These are phyloP conservation scores for Aspergillus caelatus DNA, from an alignment of 2,329 filamentous ascomycete species.

Conservation along the genomic window DNA sequence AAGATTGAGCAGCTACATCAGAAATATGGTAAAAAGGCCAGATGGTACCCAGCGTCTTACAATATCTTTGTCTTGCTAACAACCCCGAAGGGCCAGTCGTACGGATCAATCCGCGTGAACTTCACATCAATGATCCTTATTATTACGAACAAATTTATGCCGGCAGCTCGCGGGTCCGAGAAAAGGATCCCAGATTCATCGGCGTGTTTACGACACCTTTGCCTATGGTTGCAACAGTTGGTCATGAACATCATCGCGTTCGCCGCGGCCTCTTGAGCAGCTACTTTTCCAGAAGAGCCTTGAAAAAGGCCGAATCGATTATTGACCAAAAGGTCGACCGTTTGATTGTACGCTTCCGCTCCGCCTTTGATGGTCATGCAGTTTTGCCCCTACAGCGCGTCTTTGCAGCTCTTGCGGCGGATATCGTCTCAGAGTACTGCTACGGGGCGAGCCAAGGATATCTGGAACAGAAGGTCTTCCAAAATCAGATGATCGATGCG, in stretches of 20 bases:
- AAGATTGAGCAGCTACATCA: constrained; percentile 38
- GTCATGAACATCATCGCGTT: not conserved
- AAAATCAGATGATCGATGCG: too few relatives aligned
- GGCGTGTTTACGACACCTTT: not conserved
- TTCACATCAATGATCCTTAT: not conserved
- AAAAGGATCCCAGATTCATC: not conserved
- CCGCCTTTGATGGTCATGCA: too few relatives aligned
- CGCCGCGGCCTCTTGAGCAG: not conserved
- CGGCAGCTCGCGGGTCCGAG: not conserved
- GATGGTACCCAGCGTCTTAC: accelerated
- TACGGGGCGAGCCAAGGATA: too few relatives aligned
- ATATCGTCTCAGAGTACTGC: too few relatives aligned
- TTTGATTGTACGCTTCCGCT: not conserved
- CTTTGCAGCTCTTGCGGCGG: too few relatives aligned
- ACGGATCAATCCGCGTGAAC: not conserved
- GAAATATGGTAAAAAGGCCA: constrained; percentile 32
- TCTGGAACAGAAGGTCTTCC: too few relatives aligned
- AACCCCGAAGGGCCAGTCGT: not conserved
- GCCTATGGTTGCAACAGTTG: not conserved
- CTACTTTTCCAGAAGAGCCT: not conserved
- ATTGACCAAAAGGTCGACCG: not conserved
- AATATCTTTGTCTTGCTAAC: not conserved
- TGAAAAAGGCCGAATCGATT: not conserved
- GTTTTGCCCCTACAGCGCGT: too few relatives aligned
- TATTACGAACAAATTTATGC: not conserved